These are phyloP conservation scores for Haberlea rhodopensis DNA, from an alignment of 257 asterid genomes.

Conservation along the genomic window DNA sequence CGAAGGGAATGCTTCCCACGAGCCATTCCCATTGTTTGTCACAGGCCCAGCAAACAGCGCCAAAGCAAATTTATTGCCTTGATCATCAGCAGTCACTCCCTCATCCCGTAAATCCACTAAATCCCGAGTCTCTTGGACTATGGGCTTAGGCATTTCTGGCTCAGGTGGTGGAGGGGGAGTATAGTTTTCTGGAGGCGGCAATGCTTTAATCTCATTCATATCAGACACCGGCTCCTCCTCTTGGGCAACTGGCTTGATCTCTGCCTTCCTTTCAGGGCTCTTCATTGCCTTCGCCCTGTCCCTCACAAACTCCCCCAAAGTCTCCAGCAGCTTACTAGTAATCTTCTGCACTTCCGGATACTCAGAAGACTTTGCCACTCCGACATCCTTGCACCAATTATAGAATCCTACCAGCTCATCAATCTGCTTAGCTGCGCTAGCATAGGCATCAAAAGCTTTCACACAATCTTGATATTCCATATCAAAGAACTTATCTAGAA, in stretches of 20 bases:
- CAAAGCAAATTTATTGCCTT: slow-evolving; percentile 69
- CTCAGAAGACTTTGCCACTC: slow-evolving; percentile 27
- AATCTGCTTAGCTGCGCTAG: slow-evolving; percentile 27
- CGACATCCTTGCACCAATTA: slow-evolving; percentile 76
- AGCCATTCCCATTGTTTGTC: slow-evolving; percentile 49
- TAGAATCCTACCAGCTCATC: slow-evolving; percentile 63
- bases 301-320: slow-evolving; percentile 81
- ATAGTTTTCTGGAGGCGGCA: slow-evolving; percentile 57
- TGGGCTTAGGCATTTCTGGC: slow-evolving; percentile 58
- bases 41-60: slow-evolving; percentile 72
- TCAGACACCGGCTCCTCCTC: slow-evolving; percentile 53
- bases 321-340: slow-evolving; percentile 65
- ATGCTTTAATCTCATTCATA: slow-evolving; percentile 69
- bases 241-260: slow-evolving; percentile 34
- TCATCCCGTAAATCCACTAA: slow-evolving; percentile 39
- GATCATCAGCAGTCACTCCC: slow-evolving; percentile 61
- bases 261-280: slow-evolving; percentile 66
- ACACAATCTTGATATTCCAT: slow-evolving; percentile 78
- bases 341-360: slow-evolving; percentile 74
- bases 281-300: slow-evolving; percentile 67
- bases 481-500: slow-evolving; percentile 71
- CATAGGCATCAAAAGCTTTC: slow-evolving; percentile 66
- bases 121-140: slow-evolving; percentile 46
- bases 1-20: slow-evolving; percentile 77
- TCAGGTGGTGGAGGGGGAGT: slow-evolving; percentile 40